Evolutionary conservation across 2,329 filamentous ascomycete species (phyloP), one percentile per base, ranked within the genome.

Genomic region (Cladosporium sp.): DNA sequence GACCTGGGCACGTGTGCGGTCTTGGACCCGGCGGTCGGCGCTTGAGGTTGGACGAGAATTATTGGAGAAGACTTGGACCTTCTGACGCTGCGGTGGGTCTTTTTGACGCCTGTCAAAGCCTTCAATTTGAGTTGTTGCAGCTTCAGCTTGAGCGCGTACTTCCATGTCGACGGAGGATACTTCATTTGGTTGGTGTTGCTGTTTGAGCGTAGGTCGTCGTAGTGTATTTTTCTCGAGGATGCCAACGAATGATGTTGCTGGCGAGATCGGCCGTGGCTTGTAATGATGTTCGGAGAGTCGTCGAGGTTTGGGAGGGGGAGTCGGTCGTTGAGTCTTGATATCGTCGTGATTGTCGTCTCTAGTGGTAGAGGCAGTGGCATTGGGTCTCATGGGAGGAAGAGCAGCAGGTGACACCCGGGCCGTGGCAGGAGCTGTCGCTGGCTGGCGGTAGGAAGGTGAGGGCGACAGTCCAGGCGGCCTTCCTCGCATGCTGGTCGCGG

Each of bases 211-310:
- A 68, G 36, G 72, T 72, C 52, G 47, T 15, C 55, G 65, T 21
- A 64, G 69, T 8, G 70, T 54, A 47, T 79, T 82, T 68, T 83
- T 80, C 77, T 93, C 90, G 70, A 92, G 92, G 79, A 91, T 83
- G 47, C 85, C 85, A 64, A 92, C 88, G 24, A 92, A 80, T 4
- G 87, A 85, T 3, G 82, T 86, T 0, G 89, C 89, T 0, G 89
- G 83, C 28, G 85, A 41, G 10, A 28, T 65, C 15, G 57, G 66
- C 32, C 57, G 41, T 21, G 62, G 61, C 55, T 36, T 64, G 32
- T 47, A 60, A 47, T 65, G 63, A 38, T 68, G 62, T 34, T 62
- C 66, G 30, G 72, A 74, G 21, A 74, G 68, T 41, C 70, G 62
- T 59, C 74, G 69, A 61, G 74, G 74, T 69, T 75, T 76, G 5